Evolutionary conservation across 208 protist species (phyloP), one percentile per base, ranked within the genome.

Genomic region (Leishmania martiniquensis): DNA sequence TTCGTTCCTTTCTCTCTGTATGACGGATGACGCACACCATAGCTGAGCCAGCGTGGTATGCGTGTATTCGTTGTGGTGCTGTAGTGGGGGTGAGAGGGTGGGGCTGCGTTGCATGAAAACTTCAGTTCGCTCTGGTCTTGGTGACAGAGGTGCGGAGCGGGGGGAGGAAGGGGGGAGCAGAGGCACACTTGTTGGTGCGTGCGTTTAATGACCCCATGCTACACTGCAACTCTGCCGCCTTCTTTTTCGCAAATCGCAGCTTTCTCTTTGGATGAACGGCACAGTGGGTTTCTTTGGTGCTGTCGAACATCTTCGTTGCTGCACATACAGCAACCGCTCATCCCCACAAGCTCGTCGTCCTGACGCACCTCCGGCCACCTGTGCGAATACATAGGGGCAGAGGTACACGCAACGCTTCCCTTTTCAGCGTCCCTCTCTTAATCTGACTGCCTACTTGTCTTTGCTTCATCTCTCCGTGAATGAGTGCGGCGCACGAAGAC

Each of bases 401-500:
- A 37, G n/a, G 55, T n/a, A 62, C 12, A 37, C 55, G 12, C 25
- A 59, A 15, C 25, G 52, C 52, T 25, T 25, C 29, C 10, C n/a
- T 1, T 17, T 25, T 42, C 32, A 1, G 68, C n/a, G 5, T 29
- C 32, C 29, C 47, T 37, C 54, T 67, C 15, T 67, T 6, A 29
- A 37, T 10, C 12, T 66, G 57, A 9, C 6, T 65, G 59, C 42
- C 25, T 32, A 12, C 34, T 32, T 65, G 12, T 72, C 20, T 54
- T 51, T 32, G 15, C 39, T 47, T 42, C 59, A 51, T 37, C 42
- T 25, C 15, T 37, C 32, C 29, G 37, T 22, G 9, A 25, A 76
- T 76, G 72, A 39, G 34, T 59, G 70, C 70, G 7, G 32, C 70
- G 4, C 70, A 9, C 9, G 34, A 55, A 9, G 82, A 91, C 65